Percentiles rank a stretch among this genome's conserved stretches.
These are phyloP conservation scores for Helicocarpus griseus DNA, from an alignment of 2,329 filamentous ascomycete genomes.

Conservation along the genomic window DNA sequence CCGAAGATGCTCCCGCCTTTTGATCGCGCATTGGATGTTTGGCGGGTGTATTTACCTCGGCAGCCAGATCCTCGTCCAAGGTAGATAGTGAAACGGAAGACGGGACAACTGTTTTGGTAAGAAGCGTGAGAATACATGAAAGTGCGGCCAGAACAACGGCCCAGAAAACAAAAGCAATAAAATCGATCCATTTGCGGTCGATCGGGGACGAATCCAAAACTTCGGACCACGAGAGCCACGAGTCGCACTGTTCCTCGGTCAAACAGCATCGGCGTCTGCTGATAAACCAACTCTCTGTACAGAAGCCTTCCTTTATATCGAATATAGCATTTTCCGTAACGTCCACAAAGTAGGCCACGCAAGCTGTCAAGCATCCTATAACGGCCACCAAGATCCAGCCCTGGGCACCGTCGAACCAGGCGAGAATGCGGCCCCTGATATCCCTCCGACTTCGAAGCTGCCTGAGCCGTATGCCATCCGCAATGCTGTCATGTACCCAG, in stretches of 20 bases:
- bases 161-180: conserved; percentile 60
- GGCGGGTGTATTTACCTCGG: conserved; percentile 40
- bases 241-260: conserved; percentile 44
- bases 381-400: conserved; percentile 91
- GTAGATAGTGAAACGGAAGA: conserved; percentile 80
- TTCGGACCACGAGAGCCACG: conserved; percentile 59
- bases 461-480: conserved; percentile 83
- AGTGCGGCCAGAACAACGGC: conserved; percentile 60
- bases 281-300: conserved; percentile 59
- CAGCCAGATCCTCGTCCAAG: conserved; percentile 83
- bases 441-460: conserved; percentile 72
- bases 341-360: conserved; percentile 81
- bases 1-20: neutral
- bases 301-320: conserved; percentile 87
- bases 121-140: conserved; percentile 71
- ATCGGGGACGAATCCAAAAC: conserved; percentile 44
- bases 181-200: conserved; percentile 59
- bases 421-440: conserved; percentile 65
- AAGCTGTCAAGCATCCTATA: conserved; percentile 75
- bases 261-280: conserved; percentile 60
- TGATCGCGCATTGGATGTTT: conserved; percentile 27
- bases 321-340: conserved; percentile 77
- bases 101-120: conserved; percentile 88
- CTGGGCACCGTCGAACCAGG: conserved; percentile 76
- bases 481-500: conserved; percentile 96